These are phyloP conservation scores for Vitis rotundifolia DNA, from an alignment of 164 flowering plant genomes.

Conservation along the genomic window DNA sequence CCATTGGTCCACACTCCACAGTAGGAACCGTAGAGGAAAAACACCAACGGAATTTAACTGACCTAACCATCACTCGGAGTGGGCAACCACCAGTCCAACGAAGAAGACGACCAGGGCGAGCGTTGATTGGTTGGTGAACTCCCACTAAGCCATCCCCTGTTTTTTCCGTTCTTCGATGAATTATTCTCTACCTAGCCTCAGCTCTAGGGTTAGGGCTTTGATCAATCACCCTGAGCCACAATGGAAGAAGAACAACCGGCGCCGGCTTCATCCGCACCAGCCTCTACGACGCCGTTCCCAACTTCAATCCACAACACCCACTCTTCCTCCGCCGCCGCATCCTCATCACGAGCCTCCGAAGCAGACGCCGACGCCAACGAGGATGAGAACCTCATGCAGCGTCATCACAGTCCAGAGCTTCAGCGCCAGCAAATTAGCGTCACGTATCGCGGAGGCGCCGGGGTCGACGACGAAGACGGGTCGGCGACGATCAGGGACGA, in stretches of 20 bases:
- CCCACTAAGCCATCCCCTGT: conserved; percentile 13
- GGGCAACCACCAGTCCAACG: conserved; percentile 17
- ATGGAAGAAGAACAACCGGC: conserved; percentile 17
- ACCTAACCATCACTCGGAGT: not conserved
- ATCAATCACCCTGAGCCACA: not conserved
- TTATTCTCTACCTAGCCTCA: not conserved
- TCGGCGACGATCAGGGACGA: conserved; percentile 26
- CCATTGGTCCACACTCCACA: too few relatives aligned
- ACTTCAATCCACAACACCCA: not conserved
- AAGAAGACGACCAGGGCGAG: not conserved
- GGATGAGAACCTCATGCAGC: too few relatives aligned
- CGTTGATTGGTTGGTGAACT: conserved; percentile 16
- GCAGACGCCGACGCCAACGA: too few relatives aligned
- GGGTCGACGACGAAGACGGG: conserved; percentile 1
- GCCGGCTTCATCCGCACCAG: not conserved
- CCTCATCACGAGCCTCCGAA: too few relatives aligned
- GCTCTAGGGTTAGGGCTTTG: conserved; percentile 5
- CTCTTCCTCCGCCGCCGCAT: too few relatives aligned
- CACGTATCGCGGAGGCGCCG: not conserved
- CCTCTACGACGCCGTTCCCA: conserved; percentile 4
- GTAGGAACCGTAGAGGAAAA: too few relatives aligned
- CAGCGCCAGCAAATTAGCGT: conserved; percentile 16
- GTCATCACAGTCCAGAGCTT: conserved; percentile 7
- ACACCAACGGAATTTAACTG: too few relatives aligned
- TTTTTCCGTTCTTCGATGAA: not conserved